Evolutionary conservation across 108 stramenopile genomes (phyloP).

Genomic region (Fragilaria radians): DNA sequence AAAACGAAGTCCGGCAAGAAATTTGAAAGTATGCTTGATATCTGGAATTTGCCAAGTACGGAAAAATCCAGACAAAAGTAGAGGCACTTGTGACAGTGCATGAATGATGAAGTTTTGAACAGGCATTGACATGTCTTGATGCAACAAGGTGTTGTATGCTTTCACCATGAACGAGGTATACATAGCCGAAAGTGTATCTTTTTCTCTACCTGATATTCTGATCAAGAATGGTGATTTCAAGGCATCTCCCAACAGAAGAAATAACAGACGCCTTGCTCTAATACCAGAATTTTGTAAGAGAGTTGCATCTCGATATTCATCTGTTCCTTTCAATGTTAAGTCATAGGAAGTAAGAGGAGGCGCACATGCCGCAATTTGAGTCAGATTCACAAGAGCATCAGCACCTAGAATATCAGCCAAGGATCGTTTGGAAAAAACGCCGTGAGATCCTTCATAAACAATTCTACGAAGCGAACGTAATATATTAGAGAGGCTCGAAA

Average conservation of each 20-base stretch:
- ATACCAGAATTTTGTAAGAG: constrained; percentile 22
- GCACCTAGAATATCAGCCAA: constrained; percentile 40
- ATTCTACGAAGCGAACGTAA: neutral
- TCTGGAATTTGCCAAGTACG: constrained; percentile 42
- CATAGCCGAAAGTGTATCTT: constrained; percentile 11
- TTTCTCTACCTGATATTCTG: constrained; percentile 7
- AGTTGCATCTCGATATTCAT: constrained; percentile 7
- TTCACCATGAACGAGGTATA: constrained; percentile 22
- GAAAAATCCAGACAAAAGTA: constrained; percentile 45
- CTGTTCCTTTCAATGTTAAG: constrained; percentile 21
- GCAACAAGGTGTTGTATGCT: constrained; percentile 30
- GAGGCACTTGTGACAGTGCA: constrained; percentile 36
- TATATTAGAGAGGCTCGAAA: neutral
- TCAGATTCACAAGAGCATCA: constrained; percentile 43
- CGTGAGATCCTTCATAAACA: neutral
- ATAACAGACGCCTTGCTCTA: constrained; percentile 54
- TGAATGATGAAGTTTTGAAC: constrained; percentile 33
- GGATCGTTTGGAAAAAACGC: constrained; percentile 6
- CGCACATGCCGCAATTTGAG: constrained; percentile 36
- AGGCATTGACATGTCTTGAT: constrained; percentile 18
- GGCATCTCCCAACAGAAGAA: constrained; percentile 44
- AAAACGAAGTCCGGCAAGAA: constrained; percentile 39
- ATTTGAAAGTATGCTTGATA: constrained; percentile 41
- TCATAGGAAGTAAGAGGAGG: constrained; percentile 29
- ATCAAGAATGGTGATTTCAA: constrained; percentile 45